Base-by-base conservation (phyloP, 2,329 filamentous ascomycete genomes). In the Cordyceps sp. region DNA sequence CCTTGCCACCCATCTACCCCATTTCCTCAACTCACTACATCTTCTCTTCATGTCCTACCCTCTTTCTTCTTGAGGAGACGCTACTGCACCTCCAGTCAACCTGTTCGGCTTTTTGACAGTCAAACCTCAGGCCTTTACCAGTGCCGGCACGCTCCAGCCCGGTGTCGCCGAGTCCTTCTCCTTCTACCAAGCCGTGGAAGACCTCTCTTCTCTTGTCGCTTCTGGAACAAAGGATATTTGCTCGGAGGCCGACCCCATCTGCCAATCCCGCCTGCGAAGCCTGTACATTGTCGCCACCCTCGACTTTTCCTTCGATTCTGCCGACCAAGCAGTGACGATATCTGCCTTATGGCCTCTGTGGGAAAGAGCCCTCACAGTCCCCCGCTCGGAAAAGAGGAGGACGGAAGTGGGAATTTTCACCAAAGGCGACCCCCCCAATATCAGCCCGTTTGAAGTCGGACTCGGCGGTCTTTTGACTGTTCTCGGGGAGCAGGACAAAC, bases 321-420 rank as follows among this genome's bases (percentile, higher is more conserved):
- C 71, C 35, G 74, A 76, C 2, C 68, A 78, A 41, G 60, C 69
- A 2, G 51, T 88, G 17, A 72, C 71, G 28, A 37, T 85, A 8
- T 77, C 73, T 2, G 72, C 67, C 19, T 60, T 73, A 33, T 90
- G 76, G 73, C 59, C 68, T 2, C 55, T 64, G 32, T 46, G 46
- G 22, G 40, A 44, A 14, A 61, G 61, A 21, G 43, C 46, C 3
- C 37, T 73, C 14, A 45, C 48, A 1, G 57, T 63, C 10, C 47
- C 57, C 13, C 47, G 56, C 1, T 55, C 55, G 7, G 43, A 53
- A 1, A 47, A 56, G 2, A 62, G 73, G 30, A 69, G 78, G 30
- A 67, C 84, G 5, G 88, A 96, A 50, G 71, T 94, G 15, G 88
- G 88, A 13, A 66, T 94, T 26, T 58, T 96, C 35, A 72, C 71